phyloP scores from a whole-genome alignment of 139 green algal species.

The Chlorella sorokiniana region DNA sequence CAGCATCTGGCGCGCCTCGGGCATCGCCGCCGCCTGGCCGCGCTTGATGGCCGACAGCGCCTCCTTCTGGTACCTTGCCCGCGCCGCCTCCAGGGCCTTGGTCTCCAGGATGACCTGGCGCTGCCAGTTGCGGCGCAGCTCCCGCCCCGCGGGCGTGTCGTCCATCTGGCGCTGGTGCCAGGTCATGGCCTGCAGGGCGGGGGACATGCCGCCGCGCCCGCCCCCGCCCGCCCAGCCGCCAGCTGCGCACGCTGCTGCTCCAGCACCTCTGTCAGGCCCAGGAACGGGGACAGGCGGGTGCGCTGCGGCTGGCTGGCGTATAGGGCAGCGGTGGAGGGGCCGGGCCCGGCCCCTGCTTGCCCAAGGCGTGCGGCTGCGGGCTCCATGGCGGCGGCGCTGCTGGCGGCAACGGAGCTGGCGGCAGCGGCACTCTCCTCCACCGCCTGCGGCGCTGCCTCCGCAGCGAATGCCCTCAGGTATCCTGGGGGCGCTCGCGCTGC shows the following conservation, averaged over 20 bases:
- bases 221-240: background rate
- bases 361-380: background rate
- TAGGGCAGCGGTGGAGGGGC: background rate
- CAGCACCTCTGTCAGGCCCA: constrained; percentile 26
- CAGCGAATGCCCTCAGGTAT: constrained; percentile 25
- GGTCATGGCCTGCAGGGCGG: constrained; percentile 30
- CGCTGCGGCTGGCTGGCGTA: background rate
- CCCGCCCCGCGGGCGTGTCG: constrained; percentile 27
- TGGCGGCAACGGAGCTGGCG: background rate
- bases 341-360: background rate
- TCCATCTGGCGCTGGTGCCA: constrained; percentile 43
- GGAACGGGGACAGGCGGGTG: constrained; percentile 8
- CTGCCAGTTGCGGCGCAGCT: constrained; percentile 46
- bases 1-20: constrained; percentile 37
- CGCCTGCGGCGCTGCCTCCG: constrained; percentile 24
- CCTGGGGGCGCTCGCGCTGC: background rate
- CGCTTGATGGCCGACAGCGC: constrained; percentile 1
- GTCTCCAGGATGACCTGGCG: constrained; percentile 55
- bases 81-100: constrained; percentile 32
- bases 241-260: constrained; percentile 22
- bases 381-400: background rate
- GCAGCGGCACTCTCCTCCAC: background rate
- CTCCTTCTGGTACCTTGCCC: constrained; percentile 39
- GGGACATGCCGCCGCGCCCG: background rate
- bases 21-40: constrained; percentile 29